Base-by-base conservation (phyloP, 805 yeast genomes). In the Priceomyces castillae region DNA sequence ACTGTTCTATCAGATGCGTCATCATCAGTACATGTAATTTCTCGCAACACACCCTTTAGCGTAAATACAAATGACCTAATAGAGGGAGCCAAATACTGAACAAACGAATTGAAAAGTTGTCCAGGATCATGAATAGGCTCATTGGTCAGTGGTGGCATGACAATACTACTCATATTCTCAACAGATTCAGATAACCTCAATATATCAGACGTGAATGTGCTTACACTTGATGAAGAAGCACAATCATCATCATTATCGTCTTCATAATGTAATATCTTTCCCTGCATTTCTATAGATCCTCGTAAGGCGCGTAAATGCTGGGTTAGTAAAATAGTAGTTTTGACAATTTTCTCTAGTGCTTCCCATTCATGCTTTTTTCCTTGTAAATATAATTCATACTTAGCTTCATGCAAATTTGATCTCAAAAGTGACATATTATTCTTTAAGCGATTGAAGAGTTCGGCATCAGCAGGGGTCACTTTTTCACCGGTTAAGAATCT, bases 41-140 rank as follows among this genome's bases (percentile, higher is more conserved):
- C 82, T 16, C 69, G 67, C 43, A 86, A 58, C 6, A 86, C 82
- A 23, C 79, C 81, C 43, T 78, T 73, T 40, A 86, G 69, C 0
- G 90, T 84, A 52, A 74, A 76, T 1, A 80, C 74, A 50, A 82
- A 80, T 1, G 88, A 80, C 54, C 78, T 79, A 58, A 84, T 71
- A 0, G 90, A 81, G 0, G 95, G 94, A 0, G 90, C 88, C 36
- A 86, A 64, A 52, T 84, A 73, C 48, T 74, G 76, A 1, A 83
- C 81, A 57, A 86, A 86, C 28, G 82, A 55, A 43, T 82, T 82
- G 57, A 85, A 84, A 15, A 86, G 64, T 53, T 81, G 80, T 14
- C 57, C 56, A 1, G 71, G 52, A 43, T 58, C 60, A 2, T 56
- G 14, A 25, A 18, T 49, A 1, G 56, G 45, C n/a, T 39, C 39